Evolutionary conservation across 495 filamentous ascomycete species (phyloP).

Genomic region (Xylaria bambusicola): DNA sequence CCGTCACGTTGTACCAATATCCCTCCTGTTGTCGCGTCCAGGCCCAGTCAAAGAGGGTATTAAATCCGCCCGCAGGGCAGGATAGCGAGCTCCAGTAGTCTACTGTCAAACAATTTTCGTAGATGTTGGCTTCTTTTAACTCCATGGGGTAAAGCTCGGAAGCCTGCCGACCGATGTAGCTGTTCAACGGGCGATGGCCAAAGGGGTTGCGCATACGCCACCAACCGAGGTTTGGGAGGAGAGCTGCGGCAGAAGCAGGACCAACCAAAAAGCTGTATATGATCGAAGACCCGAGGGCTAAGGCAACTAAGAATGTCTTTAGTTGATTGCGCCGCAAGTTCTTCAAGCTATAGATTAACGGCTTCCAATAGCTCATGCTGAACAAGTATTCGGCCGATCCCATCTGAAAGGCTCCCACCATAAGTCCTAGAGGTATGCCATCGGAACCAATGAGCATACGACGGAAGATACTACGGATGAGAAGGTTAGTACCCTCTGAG

Average conservation of each 20-base stretch:
- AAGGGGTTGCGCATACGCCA: conserved; percentile 6
- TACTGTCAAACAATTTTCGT: not conserved
- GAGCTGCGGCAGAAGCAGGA: conserved; percentile 11
- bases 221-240: conserved; percentile 8
- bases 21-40: not conserved
- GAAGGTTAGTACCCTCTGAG: too few relatives aligned
- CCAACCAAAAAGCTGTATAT: conserved; percentile 10
- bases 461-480: not conserved
- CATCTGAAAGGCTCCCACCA: conserved; percentile 15
- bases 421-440: conserved; percentile 13
- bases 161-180: not conserved
- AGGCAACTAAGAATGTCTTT: conserved; percentile 7
- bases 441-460: conserved; percentile 8
- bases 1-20: not conserved
- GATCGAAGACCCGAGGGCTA: not conserved
- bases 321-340: not conserved
- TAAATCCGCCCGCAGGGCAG: not conserved
- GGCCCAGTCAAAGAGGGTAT: not conserved
- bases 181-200: not conserved
- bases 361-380: conserved; percentile 4
- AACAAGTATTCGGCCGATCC: conserved; percentile 16
- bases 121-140: not conserved
- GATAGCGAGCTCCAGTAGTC: not conserved
- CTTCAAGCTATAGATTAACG: not conserved
- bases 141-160: not conserved